phyloP scores from a whole-genome alignment of 306 rosid species.

The Erythrophleum fordii region DNA sequence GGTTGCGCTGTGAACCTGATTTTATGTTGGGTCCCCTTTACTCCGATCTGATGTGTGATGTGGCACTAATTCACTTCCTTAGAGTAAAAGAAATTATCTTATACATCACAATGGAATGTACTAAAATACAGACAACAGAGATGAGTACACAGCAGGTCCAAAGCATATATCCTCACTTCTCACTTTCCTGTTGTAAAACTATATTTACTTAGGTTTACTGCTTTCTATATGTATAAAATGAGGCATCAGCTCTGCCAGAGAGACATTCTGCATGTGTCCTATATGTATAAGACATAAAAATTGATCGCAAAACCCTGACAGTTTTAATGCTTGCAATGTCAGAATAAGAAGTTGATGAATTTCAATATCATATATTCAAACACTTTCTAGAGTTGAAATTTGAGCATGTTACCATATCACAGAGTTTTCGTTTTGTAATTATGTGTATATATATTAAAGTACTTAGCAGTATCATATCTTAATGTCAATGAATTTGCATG shows the following conservation, averaged over 20 bases:
- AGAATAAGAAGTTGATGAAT: no score
- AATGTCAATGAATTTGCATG: no score
- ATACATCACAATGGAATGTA: background rate
- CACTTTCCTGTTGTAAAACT: background rate
- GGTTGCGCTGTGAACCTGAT: slow-evolving; percentile 7
- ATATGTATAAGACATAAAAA: background rate
- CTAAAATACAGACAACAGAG: background rate
- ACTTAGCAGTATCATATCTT: no score
- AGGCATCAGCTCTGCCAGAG: background rate
- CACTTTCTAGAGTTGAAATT: no score
- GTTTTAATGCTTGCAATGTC: no score
- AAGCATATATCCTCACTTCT: background rate
- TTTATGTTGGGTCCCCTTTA: slow-evolving; percentile 3
- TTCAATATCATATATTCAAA: no score
- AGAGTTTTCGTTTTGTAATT: no score
- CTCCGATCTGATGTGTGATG: background rate
- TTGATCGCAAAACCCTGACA: background rate
- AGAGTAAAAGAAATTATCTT: background rate
- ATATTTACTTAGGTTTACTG: background rate
- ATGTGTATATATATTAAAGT: no score
- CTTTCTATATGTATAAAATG: background rate
- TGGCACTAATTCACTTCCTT: background rate
- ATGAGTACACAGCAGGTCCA: background rate
- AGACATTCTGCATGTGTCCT: background rate
- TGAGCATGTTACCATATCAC: no score